A percentile compares a stretch with the other conserved stretches of the same genome.
phyloP scores from a whole-genome alignment of 352 stramenopile species.

The Globisporangium alternatum region DNA sequence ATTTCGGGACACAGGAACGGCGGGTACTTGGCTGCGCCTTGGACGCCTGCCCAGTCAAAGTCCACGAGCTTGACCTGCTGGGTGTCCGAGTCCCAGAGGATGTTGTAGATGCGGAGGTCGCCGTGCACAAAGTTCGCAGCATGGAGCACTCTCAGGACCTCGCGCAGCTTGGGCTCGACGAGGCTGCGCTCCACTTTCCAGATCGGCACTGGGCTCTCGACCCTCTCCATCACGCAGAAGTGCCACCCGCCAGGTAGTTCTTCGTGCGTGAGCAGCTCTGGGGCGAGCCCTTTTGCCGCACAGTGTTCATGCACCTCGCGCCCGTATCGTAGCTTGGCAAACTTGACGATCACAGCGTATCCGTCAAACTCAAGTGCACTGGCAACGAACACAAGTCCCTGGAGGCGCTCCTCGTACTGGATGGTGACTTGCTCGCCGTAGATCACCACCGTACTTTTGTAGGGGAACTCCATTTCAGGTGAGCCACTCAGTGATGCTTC shows the following conservation, averaged over 20 bases:
- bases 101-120: slow-evolving; percentile 9
- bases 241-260: neutral
- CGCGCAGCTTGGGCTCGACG: neutral
- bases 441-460: neutral
- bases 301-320: slow-evolving; percentile 5
- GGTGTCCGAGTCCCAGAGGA: neutral
- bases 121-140: slow-evolving; percentile 7
- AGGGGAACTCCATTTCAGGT: neutral
- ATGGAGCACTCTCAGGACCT: neutral
- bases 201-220: slow-evolving; percentile 1
- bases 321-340: slow-evolving; percentile 1
- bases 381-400: neutral
- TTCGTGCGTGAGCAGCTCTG: slow-evolving; percentile 1
- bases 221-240: slow-evolving; percentile 2
- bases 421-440: slow-evolving; percentile 1
- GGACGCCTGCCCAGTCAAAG: slow-evolving; percentile 1
- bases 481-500: neutral
- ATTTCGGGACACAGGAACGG: neutral
- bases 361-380: neutral
- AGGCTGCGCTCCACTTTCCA: neutral
- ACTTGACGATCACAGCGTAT: neutral
- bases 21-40: neutral
- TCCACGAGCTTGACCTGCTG: slow-evolving; percentile 4
- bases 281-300: neutral
- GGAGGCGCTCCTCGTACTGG: neutral